phyloP scores from a whole-genome alignment of 2,329 filamentous ascomycete genomes.

The Phialemoniopsis sp. region DNA sequence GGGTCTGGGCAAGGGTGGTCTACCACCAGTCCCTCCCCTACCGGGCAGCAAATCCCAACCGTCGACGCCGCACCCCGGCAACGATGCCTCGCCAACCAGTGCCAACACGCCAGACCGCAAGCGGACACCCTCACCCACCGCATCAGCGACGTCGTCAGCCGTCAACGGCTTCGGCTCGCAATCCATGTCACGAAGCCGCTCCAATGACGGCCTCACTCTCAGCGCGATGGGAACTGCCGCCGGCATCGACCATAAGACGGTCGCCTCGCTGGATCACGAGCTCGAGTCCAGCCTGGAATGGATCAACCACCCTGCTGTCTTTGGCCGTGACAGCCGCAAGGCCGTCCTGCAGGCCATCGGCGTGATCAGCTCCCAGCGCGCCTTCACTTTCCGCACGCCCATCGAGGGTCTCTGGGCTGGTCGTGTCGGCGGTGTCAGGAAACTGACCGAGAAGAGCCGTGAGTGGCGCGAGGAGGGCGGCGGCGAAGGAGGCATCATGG shows the following conservation, averaged over 20 bases:
- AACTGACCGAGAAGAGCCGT: slow-evolving; percentile 75
- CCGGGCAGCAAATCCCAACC: slow-evolving; percentile 37
- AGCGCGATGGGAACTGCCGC: slow-evolving; percentile 38
- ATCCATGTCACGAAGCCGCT: slow-evolving; percentile 46
- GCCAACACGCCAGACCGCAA: slow-evolving; percentile 51
- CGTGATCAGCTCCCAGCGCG: slow-evolving; percentile 90
- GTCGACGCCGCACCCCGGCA: slow-evolving; percentile 42
- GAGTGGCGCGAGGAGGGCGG: slow-evolving; percentile 89
- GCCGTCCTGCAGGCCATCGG: slow-evolving; percentile 94
- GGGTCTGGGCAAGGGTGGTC: slow-evolving; percentile 88
- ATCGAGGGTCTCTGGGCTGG: slow-evolving; percentile 87
- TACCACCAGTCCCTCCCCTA: slow-evolving; percentile 79
- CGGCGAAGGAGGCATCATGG: slow-evolving; percentile 63
- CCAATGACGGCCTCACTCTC: slow-evolving; percentile 54
- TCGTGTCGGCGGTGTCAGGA: slow-evolving; percentile 75
- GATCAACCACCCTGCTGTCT: slow-evolving; percentile 96
- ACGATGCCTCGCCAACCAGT: slow-evolving; percentile 37
- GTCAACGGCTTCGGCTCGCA: slow-evolving; percentile 27
- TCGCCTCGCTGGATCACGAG: slow-evolving; percentile 84
- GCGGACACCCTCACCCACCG: slow-evolving; percentile 50
- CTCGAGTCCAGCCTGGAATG: slow-evolving; percentile 89
- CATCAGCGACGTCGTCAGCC: slow-evolving; percentile 39
- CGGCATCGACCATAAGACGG: slow-evolving; percentile 79
- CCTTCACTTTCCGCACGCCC: slow-evolving; percentile 87
- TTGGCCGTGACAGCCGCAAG: slow-evolving; percentile 89